Percentiles rank a stretch among this genome's conserved stretches.
phyloP scores from a whole-genome alignment of 352 stramenopile genomes.

The Hyaloperonospora brassicae region DNA sequence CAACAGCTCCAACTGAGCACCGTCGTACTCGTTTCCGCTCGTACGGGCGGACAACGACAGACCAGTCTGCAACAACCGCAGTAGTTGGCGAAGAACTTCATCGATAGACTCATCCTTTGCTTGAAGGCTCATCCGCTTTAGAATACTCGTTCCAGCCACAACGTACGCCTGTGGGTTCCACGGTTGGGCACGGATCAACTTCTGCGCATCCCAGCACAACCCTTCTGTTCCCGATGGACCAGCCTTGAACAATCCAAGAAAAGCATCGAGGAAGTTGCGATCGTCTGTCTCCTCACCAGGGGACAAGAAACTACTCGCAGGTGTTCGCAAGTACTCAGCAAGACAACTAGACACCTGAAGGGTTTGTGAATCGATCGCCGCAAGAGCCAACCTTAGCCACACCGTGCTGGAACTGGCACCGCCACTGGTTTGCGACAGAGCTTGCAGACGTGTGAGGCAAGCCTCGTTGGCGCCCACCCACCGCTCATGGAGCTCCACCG shows the following conservation, averaged over 20 bases:
- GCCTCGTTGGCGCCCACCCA: constrained; percentile 14
- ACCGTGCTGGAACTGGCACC: constrained; percentile 12
- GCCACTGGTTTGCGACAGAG: constrained; percentile 20
- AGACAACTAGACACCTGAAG: constrained; percentile 25
- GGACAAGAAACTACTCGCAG: constrained; percentile 1
- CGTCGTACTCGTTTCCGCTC: constrained; percentile 11
- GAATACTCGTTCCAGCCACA: constrained; percentile 35
- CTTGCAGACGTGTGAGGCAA: constrained; percentile 24
- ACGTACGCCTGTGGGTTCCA: constrained; percentile 52
- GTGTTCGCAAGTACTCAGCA: constrained; percentile 20
- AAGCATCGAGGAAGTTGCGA: constrained; percentile 22
- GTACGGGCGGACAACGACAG: constrained; percentile 21
- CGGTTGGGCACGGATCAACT: constrained; percentile 53
- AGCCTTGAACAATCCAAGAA: constrained; percentile 32
- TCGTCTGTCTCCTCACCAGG: constrained; percentile 23
- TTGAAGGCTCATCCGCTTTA: constrained; percentile 33
- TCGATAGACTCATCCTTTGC: constrained; percentile 9
- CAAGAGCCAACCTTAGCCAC: constrained; percentile 27
- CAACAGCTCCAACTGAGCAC: constrained; percentile 32
- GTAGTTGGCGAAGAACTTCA: constrained; percentile 16
- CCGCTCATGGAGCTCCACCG: constrained; percentile 41
- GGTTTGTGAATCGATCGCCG: constrained; percentile 31
- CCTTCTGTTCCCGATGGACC: constrained; percentile 9
- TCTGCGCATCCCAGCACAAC: constrained; percentile 32
- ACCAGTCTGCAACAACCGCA: constrained; percentile 36